Base-by-base conservation (phyloP, 306 rosid species). In the Elaeagnus macrophylla region DNA sequence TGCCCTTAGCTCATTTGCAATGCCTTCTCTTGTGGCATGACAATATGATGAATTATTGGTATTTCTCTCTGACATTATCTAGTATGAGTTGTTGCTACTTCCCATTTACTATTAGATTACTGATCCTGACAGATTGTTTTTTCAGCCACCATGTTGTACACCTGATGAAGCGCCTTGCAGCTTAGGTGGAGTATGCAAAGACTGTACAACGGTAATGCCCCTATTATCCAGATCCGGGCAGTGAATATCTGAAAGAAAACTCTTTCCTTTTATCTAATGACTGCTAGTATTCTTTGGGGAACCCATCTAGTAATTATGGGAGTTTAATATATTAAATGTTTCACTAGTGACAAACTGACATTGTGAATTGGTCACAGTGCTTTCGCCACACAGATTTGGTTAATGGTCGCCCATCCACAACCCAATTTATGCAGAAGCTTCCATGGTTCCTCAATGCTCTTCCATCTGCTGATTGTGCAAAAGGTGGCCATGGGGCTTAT, bases 401-500 rank as follows among this genome's bases (percentile, higher is more conserved):
- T 64, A 67, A 70, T 75, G 97, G 67, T 66, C 96, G 97, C 48
- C 96, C 97, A 62, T 78, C 91, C 78, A 83, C 97, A n/a, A 53
- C 53, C 57, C 93, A 91, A 63, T 91, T 91, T 63, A 81, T 61
- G 75, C 89, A 86, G 79, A 91, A 90, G 85, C 95, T 90, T 81
- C 97, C 97, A 46, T 90, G 95, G 97, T 90, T 90, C 73, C 95
- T 90, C 59, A 69, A 86, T 76, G 94, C 97, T 13, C 65, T 90
- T 68, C 95, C 97, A 65, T 90, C 97, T 37, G 94, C 97, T 64
- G 97, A 90, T 76, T 90, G 97, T 78, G 97, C 97, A 52, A 90
- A 90, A 81, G 95, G 95, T 70, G 97, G 97, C 62, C 97, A 90
- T 68, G 97, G 97, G 65, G 97, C 97, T 64, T 90, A 90, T 77